These are phyloP conservation scores for Xylaria sp. DNA, from an alignment of 495 filamentous ascomycete genomes.

Conservation along the genomic window DNA sequence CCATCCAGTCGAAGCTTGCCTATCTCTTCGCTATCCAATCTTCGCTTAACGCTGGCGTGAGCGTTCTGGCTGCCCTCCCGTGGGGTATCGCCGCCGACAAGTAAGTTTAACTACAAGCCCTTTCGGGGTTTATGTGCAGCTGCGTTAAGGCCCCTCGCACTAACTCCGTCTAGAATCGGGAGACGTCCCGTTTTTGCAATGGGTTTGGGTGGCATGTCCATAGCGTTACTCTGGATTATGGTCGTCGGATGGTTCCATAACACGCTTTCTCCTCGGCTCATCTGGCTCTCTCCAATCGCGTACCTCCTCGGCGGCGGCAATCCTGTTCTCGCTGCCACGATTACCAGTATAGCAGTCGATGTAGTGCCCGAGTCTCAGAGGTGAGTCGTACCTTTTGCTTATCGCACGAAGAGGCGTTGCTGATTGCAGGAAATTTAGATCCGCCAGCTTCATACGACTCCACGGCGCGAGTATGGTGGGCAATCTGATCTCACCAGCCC, in stretches of 20 bases:
- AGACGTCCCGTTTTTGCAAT: constrained; percentile 52
- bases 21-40: constrained; percentile 40
- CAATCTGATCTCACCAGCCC: constrained; percentile 57
- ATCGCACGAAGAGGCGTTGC: neutral
- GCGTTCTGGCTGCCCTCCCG: constrained; percentile 36
- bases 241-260: constrained; percentile 49
- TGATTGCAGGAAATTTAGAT: constrained; percentile 31
- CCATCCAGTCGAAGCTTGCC: constrained; percentile 45
- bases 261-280: constrained; percentile 54
- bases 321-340: constrained; percentile 56
- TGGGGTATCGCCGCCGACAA: constrained; percentile 42
- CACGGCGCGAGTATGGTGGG: constrained; percentile 55
- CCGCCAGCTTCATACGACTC: constrained; percentile 61
- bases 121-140: neutral
- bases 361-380: constrained; percentile 61
- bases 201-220: constrained; percentile 42
- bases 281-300: constrained; percentile 62
- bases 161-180: constrained; percentile 50
- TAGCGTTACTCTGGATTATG: constrained; percentile 45
- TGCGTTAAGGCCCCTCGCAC: neutral
- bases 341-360: constrained; percentile 65
- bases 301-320: constrained; percentile 62
- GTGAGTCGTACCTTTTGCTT: constrained; percentile 36
- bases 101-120: constrained; percentile 27
- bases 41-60: constrained; percentile 33